A percentile compares a stretch with the other conserved stretches of the same genome.
Conservation (phyloP, 306 rosid species). For the Cajanus cajan region DNA sequence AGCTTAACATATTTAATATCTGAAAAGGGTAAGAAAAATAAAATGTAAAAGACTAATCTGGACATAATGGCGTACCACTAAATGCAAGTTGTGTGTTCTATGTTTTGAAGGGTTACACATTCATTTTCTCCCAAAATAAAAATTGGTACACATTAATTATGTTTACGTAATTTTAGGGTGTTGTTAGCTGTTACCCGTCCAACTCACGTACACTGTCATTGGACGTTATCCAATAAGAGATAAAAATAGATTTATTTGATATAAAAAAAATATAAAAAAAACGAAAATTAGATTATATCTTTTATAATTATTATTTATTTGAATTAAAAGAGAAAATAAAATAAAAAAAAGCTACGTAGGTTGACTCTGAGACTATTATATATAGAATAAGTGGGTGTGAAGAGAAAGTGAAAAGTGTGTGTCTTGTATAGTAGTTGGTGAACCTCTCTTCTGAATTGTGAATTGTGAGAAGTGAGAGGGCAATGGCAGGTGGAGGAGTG, state of each 20-base stretch:
- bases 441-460: background rate
- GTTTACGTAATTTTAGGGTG: background rate
- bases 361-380: background rate
- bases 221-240: background rate
- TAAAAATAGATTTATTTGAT: too few species aligned
- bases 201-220: background rate
- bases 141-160: background rate
- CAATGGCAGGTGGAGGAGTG: slow-evolving; percentile 73
- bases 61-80: background rate
- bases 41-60: too few species aligned
- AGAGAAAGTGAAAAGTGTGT: too few species aligned
- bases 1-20: background rate
- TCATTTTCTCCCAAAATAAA: too few species aligned
- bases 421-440: background rate
- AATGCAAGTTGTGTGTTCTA: background rate
- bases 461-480: too few species aligned
- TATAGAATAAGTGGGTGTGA: too few species aligned
- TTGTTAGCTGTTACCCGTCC: background rate
- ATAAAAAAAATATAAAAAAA: too few species aligned
- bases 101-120: background rate
- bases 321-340: background rate
- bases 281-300: too few species aligned
- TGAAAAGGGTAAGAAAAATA: background rate
- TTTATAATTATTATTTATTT: too few species aligned
- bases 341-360: background rate